Conservation (phyloP, 768 basidiomycete genomes). For the Mycena amicta region DNA sequence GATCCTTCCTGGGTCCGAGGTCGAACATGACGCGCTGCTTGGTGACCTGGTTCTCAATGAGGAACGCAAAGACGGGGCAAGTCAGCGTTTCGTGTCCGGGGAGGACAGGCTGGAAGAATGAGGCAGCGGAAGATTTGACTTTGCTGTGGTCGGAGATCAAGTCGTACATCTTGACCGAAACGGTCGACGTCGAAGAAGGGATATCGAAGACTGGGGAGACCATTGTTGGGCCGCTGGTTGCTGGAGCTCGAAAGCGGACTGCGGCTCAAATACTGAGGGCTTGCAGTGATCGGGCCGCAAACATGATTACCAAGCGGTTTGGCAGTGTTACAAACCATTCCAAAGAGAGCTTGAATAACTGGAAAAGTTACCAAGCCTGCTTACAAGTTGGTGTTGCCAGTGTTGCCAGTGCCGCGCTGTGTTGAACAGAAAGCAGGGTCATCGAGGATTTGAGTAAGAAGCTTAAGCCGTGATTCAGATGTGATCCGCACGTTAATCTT, state of each 20-base stretch:
- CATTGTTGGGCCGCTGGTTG: neutral
- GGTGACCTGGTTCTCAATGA: neutral
- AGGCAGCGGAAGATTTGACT: neutral
- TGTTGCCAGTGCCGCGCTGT: no score
- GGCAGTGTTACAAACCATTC: neutral
- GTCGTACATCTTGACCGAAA: constrained; percentile 1
- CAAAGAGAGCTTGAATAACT: neutral
- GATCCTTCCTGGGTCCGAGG: constrained; percentile 3
- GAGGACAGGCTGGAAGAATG: neutral
- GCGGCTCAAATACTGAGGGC: neutral
- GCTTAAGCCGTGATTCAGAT: no score
- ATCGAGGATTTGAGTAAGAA: no score
- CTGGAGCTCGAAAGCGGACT: neutral
- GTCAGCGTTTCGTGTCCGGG: neutral
- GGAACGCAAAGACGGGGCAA: neutral
- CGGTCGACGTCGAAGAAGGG: neutral
- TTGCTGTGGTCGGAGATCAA: neutral
- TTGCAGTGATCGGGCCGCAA: neutral
- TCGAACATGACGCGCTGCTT: constrained; percentile 7
- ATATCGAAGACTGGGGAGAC: neutral
- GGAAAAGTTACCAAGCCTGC: no score
- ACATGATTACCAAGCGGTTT: neutral
- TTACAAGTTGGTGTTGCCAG: no score
- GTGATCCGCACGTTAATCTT: no score
- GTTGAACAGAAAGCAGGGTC: no score